phyloP scores from a whole-genome alignment of 1,284 basidiomycete species.

The Austroboletus novae-zelandiae region DNA sequence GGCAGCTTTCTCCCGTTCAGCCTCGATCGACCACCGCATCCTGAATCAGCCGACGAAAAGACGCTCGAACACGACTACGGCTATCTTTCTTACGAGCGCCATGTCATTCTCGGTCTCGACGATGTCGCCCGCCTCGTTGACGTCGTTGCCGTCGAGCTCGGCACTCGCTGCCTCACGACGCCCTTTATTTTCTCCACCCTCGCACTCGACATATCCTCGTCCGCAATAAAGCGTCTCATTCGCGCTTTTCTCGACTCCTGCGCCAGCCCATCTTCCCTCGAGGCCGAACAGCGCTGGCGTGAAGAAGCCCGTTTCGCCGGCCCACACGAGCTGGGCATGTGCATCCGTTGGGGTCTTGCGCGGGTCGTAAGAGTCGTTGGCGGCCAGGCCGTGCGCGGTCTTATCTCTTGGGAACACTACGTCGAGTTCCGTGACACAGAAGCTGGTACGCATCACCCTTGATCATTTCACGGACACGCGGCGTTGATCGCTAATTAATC shows the following conservation, averaged over 20 bases:
- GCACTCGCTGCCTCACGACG: constrained; percentile 74
- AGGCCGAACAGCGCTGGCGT: constrained; percentile 59
- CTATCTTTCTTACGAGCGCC: constrained; percentile 66
- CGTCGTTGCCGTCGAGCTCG: constrained; percentile 70
- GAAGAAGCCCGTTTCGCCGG: constrained; percentile 81
- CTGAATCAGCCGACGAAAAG: constrained; percentile 34
- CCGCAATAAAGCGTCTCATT: constrained; percentile 72
- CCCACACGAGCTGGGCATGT: constrained; percentile 84
- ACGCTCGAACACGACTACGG: constrained; percentile 57
- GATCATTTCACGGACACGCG: constrained; percentile 23
- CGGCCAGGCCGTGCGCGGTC: constrained; percentile 65
- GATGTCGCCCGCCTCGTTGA: constrained; percentile 70
- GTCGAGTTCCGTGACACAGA: constrained; percentile 75
- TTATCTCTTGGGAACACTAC: constrained; percentile 79
- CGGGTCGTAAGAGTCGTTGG: constrained; percentile 65
- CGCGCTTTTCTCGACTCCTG: constrained; percentile 69
- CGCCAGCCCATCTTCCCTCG: constrained; percentile 39
- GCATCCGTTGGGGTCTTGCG: constrained; percentile 81
- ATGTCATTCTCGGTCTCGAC: constrained; percentile 74
- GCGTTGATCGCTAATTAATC: constrained; percentile 22
- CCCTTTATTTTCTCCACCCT: constrained; percentile 87
- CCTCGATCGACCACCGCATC: constrained; percentile 46
- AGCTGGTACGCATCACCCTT: constrained; percentile 52
- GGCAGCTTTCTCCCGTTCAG: constrained; percentile 61
- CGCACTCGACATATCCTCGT: constrained; percentile 77